phyloP scores from a whole-genome alignment of 2,329 filamentous ascomycete genomes.

The Xylaria sp. region DNA sequence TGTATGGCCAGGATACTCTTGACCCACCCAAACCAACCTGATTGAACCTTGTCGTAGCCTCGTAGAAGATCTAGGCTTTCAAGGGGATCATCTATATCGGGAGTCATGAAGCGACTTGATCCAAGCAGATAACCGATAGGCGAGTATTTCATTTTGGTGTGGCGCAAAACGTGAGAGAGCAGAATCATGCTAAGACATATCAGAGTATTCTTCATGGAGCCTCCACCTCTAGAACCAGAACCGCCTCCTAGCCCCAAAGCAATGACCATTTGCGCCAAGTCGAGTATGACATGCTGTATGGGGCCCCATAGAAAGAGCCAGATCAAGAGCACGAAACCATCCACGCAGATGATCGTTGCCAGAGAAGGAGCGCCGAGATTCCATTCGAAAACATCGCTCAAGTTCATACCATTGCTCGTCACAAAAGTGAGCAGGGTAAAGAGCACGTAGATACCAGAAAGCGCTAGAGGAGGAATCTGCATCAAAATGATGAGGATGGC shows the following conservation, averaged over 20 bases:
- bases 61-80: constrained; percentile 55
- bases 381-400: constrained; percentile 92
- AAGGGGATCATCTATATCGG: constrained; percentile 60
- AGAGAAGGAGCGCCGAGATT: constrained; percentile 87
- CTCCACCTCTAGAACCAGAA: constrained; percentile 73
- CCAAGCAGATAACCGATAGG: constrained; percentile 60
- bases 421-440: constrained; percentile 95
- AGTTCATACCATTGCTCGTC: constrained; percentile 80
- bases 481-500: constrained; percentile 96
- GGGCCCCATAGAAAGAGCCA: constrained; percentile 91
- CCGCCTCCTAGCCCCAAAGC: constrained; percentile 90
- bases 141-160: constrained; percentile 62
- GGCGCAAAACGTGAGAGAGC: constrained; percentile 63
- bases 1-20: constrained; percentile 78
- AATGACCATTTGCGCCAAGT: constrained; percentile 92
- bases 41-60: constrained; percentile 64
- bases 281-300: constrained; percentile 86
- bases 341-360: constrained; percentile 84
- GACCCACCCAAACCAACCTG: constrained; percentile 71
- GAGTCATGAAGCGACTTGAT: constrained; percentile 58
- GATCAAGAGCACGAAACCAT: constrained; percentile 82
- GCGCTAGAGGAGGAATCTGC: constrained; percentile 86
- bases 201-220: constrained; percentile 74
- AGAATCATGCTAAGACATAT: constrained; percentile 77
- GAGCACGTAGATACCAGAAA: constrained; percentile 89